Evolutionary conservation across 2,329 filamentous ascomycete species (phyloP).

Genomic region (Fusarium miscanthi): DNA sequence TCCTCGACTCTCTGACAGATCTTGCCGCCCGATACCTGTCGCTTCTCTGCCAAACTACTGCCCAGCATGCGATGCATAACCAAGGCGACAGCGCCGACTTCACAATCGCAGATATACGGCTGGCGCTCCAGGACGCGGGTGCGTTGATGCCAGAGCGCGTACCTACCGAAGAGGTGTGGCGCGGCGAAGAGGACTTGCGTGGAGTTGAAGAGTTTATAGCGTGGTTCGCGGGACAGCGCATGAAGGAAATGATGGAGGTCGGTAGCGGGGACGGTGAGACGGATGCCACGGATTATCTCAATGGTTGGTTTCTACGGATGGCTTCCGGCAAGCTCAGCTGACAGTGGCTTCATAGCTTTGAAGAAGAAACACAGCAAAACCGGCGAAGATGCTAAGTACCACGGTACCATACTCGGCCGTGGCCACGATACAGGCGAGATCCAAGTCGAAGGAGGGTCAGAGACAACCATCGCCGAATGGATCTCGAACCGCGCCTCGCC

Average conservation of each 20-base stretch:
- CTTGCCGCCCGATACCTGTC: slow-evolving; percentile 84
- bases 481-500: slow-evolving; percentile 47
- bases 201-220: slow-evolving; percentile 81
- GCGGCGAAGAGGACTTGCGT: slow-evolving; percentile 78
- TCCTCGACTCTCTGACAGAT: slow-evolving; percentile 89
- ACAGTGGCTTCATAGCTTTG: slow-evolving; percentile 67
- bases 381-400: slow-evolving; percentile 86
- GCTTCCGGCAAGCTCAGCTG: slow-evolving; percentile 29
- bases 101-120: slow-evolving; percentile 78
- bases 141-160: slow-evolving; percentile 76
- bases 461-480: slow-evolving; percentile 53
- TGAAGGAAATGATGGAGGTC: slow-evolving; percentile 83
- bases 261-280: slow-evolving; percentile 76
- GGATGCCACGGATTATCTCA: slow-evolving; percentile 76
- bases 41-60: slow-evolving; percentile 78
- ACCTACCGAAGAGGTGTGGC: slow-evolving; percentile 75
- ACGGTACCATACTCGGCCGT: slow-evolving; percentile 84
- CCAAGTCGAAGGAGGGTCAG: slow-evolving; percentile 78
- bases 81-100: slow-evolving; percentile 65
- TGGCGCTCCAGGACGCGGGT: slow-evolving; percentile 86
- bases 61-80: slow-evolving; percentile 76
- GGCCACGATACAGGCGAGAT: slow-evolving; percentile 76
- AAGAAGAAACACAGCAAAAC: slow-evolving; percentile 95
- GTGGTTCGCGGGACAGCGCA: slow-evolving; percentile 80
- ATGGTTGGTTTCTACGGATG: slow-evolving; percentile 57